Percentiles rank a stretch among this genome's conserved stretches.
These are phyloP conservation scores for Scorias spongiosa DNA, from an alignment of 2,329 filamentous ascomycete genomes.

Conservation along the genomic window DNA sequence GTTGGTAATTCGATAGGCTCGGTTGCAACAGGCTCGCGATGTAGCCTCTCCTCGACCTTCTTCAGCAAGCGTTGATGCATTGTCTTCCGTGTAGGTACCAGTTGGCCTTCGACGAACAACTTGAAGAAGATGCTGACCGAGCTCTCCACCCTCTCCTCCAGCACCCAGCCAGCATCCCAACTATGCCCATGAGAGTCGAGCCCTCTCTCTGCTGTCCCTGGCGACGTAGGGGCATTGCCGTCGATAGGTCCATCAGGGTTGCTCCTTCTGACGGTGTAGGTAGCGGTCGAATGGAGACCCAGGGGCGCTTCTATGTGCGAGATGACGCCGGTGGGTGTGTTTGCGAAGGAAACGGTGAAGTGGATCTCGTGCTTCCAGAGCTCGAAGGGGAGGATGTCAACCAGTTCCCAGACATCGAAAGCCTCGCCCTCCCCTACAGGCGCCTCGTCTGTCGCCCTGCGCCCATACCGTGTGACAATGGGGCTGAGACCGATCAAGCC, in stretches of 20 bases:
- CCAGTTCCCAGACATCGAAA: conserved; percentile 7
- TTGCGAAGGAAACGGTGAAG: conserved; percentile 5
- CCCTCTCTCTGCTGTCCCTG: background rate
- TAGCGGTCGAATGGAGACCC: conserved; percentile 4
- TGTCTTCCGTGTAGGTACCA: conserved; percentile 5
- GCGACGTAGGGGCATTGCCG: background rate
- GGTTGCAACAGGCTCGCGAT: background rate
- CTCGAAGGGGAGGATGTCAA: conserved; percentile 7
- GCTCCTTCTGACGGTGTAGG: conserved; percentile 3
- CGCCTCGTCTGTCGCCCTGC: background rate
- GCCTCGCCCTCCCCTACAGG: conserved; percentile 1
- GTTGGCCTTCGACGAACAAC: conserved; percentile 4
- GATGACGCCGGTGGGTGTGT: conserved; percentile 4
- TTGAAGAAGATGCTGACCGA: conserved; percentile 3
- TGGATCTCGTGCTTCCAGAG: conserved; percentile 8
- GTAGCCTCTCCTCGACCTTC: conserved; percentile 2
- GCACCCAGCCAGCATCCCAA: conserved; percentile 2
- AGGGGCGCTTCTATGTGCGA: conserved; percentile 4
- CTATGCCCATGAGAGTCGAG: background rate
- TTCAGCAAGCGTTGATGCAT: conserved; percentile 5
- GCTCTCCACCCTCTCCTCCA: conserved; percentile 6
- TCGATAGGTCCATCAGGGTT: background rate
- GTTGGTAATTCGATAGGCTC: background rate
- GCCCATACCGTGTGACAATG: conserved; percentile 5
- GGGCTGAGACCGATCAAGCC: conserved; percentile 8